Evolutionary conservation across 2,329 filamentous ascomycete genomes (phyloP), one percentile per base, ranked within the genome.

Genomic region (Fonsecaea pedrosoi): DNA sequence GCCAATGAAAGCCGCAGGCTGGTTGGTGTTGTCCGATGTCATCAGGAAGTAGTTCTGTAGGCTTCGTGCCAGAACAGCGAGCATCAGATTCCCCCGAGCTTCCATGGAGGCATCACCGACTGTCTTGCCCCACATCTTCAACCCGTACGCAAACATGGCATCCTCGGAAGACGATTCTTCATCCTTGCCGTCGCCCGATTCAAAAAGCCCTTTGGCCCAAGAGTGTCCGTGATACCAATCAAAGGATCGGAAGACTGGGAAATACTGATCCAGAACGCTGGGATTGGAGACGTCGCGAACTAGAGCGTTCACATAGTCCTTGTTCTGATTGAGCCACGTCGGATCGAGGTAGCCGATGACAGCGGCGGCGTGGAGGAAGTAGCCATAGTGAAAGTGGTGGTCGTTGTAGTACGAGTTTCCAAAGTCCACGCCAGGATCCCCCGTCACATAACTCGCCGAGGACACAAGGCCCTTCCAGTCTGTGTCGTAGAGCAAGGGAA

Each of bases 141-240:
- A 79, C 0, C 90, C 92, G 77, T 95, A 97, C 6, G 88, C 87
- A 67, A 91, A 89, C 87, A 97, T 93, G 70, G 89, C 88, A 78
- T 98, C 95, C 79, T 98, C 94, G 0, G 92, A 94, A 54, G 90
- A 92, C 35, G 92, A 95, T 77, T 98, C 95, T 79, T 84, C 79
- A 48, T 85, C 83, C 66, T 84, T 85, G 7, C 83, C 84, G 61
- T 86, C 84, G 5, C 79, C 82, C 18, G 83, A 85, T 53, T 82
- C 81, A 68, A 82, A 84, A 1, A 86, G 76, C 1, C 81, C 82
- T 74, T 84, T 92, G 2, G 94, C 94, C 92, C 94, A 97, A 66
- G 90, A 93, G 82, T 98, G 95, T 1, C 94, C 95, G 74, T 96
- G 89, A 77, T 89, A 98, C 92, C 92, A 97, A 79, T 98, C 95